Percentiles rank a stretch among this genome's conserved stretches.
phyloP scores from a whole-genome alignment of 176 grass and related monocot species.

The Dendrocalamus sinicus region DNA sequence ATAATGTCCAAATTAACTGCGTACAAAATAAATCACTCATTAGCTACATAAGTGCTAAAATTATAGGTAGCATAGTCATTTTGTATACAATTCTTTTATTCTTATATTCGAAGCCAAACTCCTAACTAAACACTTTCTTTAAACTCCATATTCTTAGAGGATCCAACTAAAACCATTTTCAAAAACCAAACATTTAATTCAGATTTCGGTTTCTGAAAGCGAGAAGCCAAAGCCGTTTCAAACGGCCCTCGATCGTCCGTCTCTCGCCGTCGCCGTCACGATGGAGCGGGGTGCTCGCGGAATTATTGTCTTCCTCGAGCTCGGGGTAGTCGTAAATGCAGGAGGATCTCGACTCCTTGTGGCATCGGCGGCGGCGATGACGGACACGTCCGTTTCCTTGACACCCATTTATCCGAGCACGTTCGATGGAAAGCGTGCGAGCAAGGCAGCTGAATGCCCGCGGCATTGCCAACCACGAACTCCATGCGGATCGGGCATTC shows the following conservation, averaged over 20 bases:
- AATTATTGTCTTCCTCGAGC: background rate
- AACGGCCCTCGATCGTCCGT: background rate
- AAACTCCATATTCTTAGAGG: no score
- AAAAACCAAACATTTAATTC: no score
- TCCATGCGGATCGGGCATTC: background rate
- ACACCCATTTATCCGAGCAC: background rate
- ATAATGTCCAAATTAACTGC: no score
- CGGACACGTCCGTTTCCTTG: background rate
- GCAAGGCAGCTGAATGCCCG: background rate
- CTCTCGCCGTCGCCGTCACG: background rate
- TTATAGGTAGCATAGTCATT: no score
- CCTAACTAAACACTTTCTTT: no score
- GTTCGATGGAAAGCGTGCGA: constrained; percentile 5
- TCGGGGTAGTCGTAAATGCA: background rate
- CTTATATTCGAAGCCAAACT: no score
- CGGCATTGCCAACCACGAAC: background rate
- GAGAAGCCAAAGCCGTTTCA: no score
- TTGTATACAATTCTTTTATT: no score
- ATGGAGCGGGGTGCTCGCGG: background rate
- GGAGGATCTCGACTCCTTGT: background rate
- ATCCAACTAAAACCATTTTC: no score
- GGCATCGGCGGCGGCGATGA: background rate
- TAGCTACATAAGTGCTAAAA: no score
- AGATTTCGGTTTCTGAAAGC: no score
- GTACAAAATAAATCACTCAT: no score